phyloP scores from a whole-genome alignment of 225 moss, liverwort and hornwort species.

The Thuidium tamariscinum region DNA sequence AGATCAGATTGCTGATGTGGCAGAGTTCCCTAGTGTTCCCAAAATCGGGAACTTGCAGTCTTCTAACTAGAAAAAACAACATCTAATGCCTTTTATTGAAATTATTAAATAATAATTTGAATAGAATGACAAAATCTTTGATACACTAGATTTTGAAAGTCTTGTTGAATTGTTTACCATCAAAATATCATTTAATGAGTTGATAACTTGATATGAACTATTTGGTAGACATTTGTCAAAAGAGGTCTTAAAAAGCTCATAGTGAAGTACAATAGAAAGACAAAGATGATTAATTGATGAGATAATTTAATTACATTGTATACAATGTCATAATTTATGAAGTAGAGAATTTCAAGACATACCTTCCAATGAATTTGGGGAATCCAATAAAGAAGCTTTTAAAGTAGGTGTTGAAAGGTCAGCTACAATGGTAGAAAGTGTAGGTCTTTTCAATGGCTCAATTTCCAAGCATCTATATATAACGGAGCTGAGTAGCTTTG shows the following conservation, averaged over 20 bases:
- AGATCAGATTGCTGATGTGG: too few relatives aligned
- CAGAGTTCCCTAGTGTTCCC: too few relatives aligned
- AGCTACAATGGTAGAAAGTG: not conserved
- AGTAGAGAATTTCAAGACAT: not conserved
- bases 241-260: fast-evolving
- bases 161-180: not conserved
- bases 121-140: too few relatives aligned
- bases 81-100: not conserved
- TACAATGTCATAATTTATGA: too few relatives aligned
- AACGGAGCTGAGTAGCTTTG: not conserved
- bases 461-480: not conserved
- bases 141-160: not conserved
- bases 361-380: not conserved
- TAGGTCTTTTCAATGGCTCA: not conserved
- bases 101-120: too few relatives aligned
- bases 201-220: too few relatives aligned
- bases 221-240: not conserved
- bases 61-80: too few relatives aligned
- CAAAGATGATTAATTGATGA: not conserved
- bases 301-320: fast-evolving
- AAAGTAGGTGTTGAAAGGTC: fast-evolving
- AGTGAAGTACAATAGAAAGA: too few relatives aligned
- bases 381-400: not conserved
- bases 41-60: too few relatives aligned
- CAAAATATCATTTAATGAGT: not conserved